phyloP scores from a whole-genome alignment of 257 asterid genomes.

The Paulownia fortunei region DNA sequence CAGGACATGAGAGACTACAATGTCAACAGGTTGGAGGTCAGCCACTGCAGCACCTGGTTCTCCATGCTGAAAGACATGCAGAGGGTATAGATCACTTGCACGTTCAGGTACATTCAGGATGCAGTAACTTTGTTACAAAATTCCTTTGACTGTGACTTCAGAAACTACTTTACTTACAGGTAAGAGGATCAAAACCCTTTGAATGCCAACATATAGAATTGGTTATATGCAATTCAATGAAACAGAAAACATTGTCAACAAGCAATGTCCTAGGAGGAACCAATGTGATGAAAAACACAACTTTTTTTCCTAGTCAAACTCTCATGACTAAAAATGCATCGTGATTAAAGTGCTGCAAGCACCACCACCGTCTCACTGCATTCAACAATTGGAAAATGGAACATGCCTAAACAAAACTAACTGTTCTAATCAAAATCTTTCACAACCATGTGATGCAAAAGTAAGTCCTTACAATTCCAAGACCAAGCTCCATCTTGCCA shows the following conservation, averaged over 20 bases:
- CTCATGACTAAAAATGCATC: slow-evolving; percentile 12
- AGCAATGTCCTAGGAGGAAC: slow-evolving; percentile 18
- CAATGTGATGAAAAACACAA: background rate
- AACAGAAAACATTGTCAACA: slow-evolving; percentile 17
- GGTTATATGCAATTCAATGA: slow-evolving; percentile 6
- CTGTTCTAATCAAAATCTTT: slow-evolving; percentile 3
- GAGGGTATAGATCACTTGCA: slow-evolving; percentile 33
- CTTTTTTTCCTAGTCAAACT: slow-evolving; percentile 9
- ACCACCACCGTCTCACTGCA: slow-evolving; percentile 2
- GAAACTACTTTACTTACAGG: slow-evolving; percentile 28
- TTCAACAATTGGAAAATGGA: slow-evolving; percentile 18
- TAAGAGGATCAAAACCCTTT: slow-evolving; percentile 2
- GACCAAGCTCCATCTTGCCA: slow-evolving; percentile 99
- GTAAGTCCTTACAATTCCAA: slow-evolving; percentile 82
- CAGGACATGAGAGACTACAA: slow-evolving; percentile 89
- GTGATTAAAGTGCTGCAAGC: slow-evolving; percentile 9
- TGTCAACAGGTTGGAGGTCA: slow-evolving; percentile 86
- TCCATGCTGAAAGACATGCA: slow-evolving; percentile 76
- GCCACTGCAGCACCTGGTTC: slow-evolving; percentile 99
- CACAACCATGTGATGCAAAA: slow-evolving; percentile 26
- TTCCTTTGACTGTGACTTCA: slow-evolving; percentile 18
- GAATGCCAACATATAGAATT: background rate
- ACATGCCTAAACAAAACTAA: background rate
- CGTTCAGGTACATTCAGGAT: slow-evolving; percentile 29
- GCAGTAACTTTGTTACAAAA: slow-evolving; percentile 15